phyloP scores from a whole-genome alignment of 2,329 filamentous ascomycete species.

The Monosporascus sp. region DNA sequence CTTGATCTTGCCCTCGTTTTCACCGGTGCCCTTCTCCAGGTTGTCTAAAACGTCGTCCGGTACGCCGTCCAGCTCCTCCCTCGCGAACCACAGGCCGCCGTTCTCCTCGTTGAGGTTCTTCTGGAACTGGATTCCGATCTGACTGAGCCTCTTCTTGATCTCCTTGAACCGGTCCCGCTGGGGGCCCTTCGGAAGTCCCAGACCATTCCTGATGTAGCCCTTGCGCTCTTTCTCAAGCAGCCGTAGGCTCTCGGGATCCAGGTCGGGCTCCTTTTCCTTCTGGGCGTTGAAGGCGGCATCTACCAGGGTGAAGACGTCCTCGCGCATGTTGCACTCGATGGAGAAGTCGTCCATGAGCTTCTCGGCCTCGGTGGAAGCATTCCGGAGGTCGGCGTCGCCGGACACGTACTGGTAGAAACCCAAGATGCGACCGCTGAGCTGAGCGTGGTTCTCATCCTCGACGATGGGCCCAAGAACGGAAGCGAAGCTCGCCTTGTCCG shows the following conservation, averaged over 20 bases:
- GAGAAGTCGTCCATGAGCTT: constrained; percentile 70
- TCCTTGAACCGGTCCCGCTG: constrained; percentile 78
- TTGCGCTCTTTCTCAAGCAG: constrained; percentile 74
- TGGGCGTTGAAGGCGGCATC: constrained; percentile 54
- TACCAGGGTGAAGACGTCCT: constrained; percentile 69
- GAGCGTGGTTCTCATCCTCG: constrained; percentile 62
- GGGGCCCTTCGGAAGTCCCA: constrained; percentile 63
- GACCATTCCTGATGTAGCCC: constrained; percentile 69
- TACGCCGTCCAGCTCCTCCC: constrained; percentile 68
- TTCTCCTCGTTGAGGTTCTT: constrained; percentile 81
- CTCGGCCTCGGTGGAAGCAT: constrained; percentile 72
- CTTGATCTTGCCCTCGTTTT: constrained; percentile 68
- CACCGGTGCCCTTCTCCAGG: constrained; percentile 66
- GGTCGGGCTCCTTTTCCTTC: constrained; percentile 43
- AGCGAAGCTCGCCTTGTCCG: constrained; percentile 47
- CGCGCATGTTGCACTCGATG: constrained; percentile 75
- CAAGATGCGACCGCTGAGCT: constrained; percentile 59
- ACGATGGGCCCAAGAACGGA: constrained; percentile 63
- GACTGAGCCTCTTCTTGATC: constrained; percentile 74
- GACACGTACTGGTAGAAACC: constrained; percentile 80
- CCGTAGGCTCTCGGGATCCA: constrained; percentile 66
- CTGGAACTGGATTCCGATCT: constrained; percentile 69
- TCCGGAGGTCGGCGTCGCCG: constrained; percentile 59
- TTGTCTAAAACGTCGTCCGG: constrained; percentile 62
- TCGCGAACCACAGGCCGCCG: constrained; percentile 74